Evolutionary conservation across 2,329 filamentous ascomycete genomes (phyloP).

Genomic region (Cladosporium sphaerospermum): DNA sequence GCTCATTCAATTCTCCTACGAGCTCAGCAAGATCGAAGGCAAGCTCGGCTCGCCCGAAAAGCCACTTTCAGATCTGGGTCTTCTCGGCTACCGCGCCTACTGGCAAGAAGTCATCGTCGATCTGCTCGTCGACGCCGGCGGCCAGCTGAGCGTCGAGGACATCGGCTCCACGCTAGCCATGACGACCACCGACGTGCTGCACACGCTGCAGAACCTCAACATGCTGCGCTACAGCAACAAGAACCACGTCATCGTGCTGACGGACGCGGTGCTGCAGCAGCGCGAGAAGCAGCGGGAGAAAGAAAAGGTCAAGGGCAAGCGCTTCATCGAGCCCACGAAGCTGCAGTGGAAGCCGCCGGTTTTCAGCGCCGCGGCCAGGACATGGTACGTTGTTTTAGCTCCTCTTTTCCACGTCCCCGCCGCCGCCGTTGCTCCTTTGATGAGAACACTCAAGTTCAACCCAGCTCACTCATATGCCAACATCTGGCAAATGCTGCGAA

Average conservation of each 20-base stretch:
- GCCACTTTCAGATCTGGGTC: conserved; percentile 84
- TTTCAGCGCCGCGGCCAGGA: conserved; percentile 81
- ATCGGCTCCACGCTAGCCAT: conserved; percentile 76
- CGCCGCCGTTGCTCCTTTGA: neutral
- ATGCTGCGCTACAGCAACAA: conserved; percentile 96
- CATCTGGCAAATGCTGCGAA: neutral
- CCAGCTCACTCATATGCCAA: neutral
- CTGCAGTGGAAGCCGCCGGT: conserved; percentile 96
- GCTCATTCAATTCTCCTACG: conserved; percentile 95
- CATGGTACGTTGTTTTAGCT: conserved; percentile 53
- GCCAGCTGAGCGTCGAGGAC: conserved; percentile 74
- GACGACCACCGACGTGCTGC: conserved; percentile 96
- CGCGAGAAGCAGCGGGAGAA: conserved; percentile 63
- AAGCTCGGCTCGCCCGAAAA: conserved; percentile 97
- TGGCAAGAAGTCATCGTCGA: conserved; percentile 96
- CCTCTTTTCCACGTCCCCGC: neutral
- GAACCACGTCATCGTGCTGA: conserved; percentile 91
- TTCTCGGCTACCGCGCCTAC: conserved; percentile 92
- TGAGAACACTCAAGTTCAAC: neutral
- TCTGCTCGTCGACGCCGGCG: conserved; percentile 66
- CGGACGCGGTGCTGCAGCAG: conserved; percentile 68
- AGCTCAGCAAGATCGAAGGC: conserved; percentile 88
- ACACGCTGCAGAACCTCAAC: conserved; percentile 86
- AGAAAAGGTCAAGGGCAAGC: conserved; percentile 69
- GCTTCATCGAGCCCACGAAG: conserved; percentile 67